Base-by-base conservation (phyloP, 2,329 filamentous ascomycete genomes). In the Cladosporium sp. region DNA sequence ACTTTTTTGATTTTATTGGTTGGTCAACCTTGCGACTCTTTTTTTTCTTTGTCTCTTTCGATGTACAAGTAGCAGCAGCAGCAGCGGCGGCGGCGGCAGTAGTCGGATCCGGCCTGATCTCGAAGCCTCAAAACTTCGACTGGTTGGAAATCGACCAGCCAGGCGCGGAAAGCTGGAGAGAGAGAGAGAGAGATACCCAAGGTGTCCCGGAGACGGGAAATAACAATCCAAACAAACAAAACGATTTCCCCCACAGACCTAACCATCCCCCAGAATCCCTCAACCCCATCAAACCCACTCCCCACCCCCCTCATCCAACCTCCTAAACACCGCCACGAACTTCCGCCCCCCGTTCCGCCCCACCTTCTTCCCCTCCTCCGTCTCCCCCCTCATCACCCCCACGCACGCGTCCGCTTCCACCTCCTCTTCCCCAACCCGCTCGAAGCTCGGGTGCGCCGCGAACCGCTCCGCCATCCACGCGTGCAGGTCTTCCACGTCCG, bases 321-420 rank as follows among this genome's bases (percentile, higher is more conserved):
- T 83, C 65, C 86, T 80, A 69, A 93, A 98, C 46, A 95, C 81
- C 38, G 90, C 92, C 44, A 97, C 86, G 72, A 87, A 95, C 72
- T 97, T 98, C 66, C 83, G 81, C 0, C 93, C 93, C 40, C 87
- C 83, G 72, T 97, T 95, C 66, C 93, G 82, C 62, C 84, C 82
- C 11, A 98, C 93, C 74, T 98, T 98, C 76, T 95, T 96, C 33
- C 91, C 89, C 74, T 98, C 95, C 70, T 98, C 93, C 3, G 95
- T 98, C 73, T 93, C 90, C 34, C 78, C 80, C 64, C 74, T 78
- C 88, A 93, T 95, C 50, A 87, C 76, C 53, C 72, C 72, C 6
- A 92, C 86, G 66, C 86, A 89, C 58, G 82, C 77, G 67, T 92
- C 86, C 61, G 82, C 77, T 57, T 89, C 86, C 60, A 83, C 77